Evolutionary conservation across 345 rosid genomes (phyloP).

Genomic region (Eucalyptus tenuipes): DNA sequence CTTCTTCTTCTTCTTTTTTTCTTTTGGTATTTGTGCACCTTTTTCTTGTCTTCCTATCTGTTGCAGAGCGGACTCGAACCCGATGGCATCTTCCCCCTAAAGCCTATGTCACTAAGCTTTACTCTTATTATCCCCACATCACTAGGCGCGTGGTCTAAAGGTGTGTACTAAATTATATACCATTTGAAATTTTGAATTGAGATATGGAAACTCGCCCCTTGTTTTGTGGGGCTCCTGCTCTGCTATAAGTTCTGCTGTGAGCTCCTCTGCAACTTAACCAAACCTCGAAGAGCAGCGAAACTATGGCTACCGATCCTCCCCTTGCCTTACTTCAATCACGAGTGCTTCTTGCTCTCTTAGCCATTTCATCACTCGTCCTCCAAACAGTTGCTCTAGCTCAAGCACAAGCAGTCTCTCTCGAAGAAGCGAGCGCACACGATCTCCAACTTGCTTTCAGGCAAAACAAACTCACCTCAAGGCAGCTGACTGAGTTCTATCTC

Average conservation of each 20-base stretch:
- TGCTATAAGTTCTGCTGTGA: background rate
- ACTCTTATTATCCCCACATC: background rate
- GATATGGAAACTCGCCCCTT: background rate
- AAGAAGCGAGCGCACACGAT: slow-evolving; percentile 35
- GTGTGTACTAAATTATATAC: background rate
- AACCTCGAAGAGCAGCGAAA: background rate
- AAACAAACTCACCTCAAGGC: slow-evolving; percentile 44
- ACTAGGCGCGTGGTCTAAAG: background rate
- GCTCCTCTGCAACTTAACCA: background rate
- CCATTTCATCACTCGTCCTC: background rate
- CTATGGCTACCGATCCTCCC: background rate
- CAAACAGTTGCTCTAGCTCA: background rate
- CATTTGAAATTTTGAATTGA: background rate
- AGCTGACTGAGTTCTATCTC: slow-evolving; percentile 42
- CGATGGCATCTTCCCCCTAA: background rate
- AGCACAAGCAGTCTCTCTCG: background rate
- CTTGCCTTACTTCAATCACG: background rate
- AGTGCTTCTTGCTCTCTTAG: background rate
- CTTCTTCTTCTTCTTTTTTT: no score
- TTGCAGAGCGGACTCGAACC: background rate
- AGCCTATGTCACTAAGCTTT: no score
- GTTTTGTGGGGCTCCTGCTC: background rate
- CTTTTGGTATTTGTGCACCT: background rate
- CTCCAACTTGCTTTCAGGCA: slow-evolving; percentile 33
- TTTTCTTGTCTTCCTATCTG: background rate